A percentile compares a stretch with the other conserved stretches of the same genome.
Conservation (phyloP, 768 basidiomycete species). For the Mycena metata region DNA sequence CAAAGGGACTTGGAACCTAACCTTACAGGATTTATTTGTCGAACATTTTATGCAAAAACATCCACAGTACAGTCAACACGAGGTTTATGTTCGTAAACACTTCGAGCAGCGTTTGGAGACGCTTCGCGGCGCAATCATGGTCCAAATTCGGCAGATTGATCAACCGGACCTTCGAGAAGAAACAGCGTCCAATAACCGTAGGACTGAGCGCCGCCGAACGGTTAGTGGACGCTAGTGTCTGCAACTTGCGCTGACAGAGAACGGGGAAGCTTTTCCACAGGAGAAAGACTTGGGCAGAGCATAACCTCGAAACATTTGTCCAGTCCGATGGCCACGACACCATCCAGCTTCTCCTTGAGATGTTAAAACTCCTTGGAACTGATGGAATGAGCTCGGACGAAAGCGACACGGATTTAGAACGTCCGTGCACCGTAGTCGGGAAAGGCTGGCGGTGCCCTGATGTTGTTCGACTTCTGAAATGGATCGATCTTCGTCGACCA, state of each 20-base stretch:
- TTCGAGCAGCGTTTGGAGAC: neutral
- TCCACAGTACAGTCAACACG: neutral
- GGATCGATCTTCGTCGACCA: neutral
- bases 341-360: neutral
- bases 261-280: neutral
- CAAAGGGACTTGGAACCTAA: neutral
- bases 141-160: neutral
- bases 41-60: neutral
- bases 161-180: neutral
- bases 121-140: neutral
- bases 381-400: conserved; percentile 8
- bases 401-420: neutral
- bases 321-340: neutral
- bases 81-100: neutral
- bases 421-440: neutral
- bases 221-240: neutral
- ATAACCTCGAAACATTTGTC: neutral
- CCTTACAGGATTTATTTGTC: neutral
- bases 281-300: neutral
- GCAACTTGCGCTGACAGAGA: neutral
- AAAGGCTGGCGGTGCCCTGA: neutral
- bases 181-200: neutral
- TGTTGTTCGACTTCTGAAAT: neutral
- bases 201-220: neutral
- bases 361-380: neutral